Conservation (phyloP, 192 early-diverging fungal genomes). For the Coemansia biformis region DNA sequence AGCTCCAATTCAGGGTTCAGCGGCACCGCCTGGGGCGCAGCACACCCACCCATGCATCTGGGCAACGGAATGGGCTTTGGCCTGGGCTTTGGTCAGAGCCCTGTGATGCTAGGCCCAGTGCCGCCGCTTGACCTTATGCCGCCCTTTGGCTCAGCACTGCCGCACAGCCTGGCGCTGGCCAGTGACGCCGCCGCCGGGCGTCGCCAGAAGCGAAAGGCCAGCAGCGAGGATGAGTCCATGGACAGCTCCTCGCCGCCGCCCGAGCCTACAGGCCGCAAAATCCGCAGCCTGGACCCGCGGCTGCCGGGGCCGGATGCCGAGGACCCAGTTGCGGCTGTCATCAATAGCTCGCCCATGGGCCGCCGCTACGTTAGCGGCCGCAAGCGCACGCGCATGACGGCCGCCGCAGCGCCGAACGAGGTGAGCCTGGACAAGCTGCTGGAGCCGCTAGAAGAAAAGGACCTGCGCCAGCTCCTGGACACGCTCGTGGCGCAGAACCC, state of each 20-base stretch:
- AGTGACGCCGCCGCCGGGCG: too few relatives aligned
- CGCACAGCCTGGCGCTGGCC: too few relatives aligned
- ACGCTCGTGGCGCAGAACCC: slow-evolving; percentile 71
- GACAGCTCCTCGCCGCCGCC: slow-evolving; percentile 40
- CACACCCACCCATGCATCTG: slow-evolving; percentile 18
- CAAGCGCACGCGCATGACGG: slow-evolving; percentile 36
- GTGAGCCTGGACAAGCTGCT: slow-evolving; percentile 52
- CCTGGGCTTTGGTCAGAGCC: slow-evolving; percentile 25
- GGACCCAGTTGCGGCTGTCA: slow-evolving; percentile 13
- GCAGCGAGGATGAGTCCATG: slow-evolving; percentile 50
- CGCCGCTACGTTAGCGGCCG: slow-evolving; percentile 9
- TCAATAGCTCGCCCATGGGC: slow-evolving; percentile 2
- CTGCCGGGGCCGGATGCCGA: slow-evolving; percentile 8
- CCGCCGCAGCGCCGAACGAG: slow-evolving; percentile 18
- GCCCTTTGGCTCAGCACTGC: slow-evolving; percentile 9
- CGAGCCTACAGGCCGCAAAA: slow-evolving; percentile 25
- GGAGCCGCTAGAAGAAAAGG: slow-evolving; percentile 62
- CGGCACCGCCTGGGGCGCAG: slow-evolving; percentile 42
- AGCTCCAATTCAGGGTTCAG: slow-evolving; percentile 35
- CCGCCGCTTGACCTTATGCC: too few relatives aligned
- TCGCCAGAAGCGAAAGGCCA: slow-evolving; percentile 48
- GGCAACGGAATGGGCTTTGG: slow-evolving; percentile 34
- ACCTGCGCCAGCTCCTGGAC: slow-evolving; percentile 69
- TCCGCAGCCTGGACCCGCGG: slow-evolving; percentile 17
- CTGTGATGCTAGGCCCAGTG: too few relatives aligned